These are phyloP conservation scores for Lipomyces starkeyi DNA, from an alignment of 805 yeast species.

Conservation along the genomic window DNA sequence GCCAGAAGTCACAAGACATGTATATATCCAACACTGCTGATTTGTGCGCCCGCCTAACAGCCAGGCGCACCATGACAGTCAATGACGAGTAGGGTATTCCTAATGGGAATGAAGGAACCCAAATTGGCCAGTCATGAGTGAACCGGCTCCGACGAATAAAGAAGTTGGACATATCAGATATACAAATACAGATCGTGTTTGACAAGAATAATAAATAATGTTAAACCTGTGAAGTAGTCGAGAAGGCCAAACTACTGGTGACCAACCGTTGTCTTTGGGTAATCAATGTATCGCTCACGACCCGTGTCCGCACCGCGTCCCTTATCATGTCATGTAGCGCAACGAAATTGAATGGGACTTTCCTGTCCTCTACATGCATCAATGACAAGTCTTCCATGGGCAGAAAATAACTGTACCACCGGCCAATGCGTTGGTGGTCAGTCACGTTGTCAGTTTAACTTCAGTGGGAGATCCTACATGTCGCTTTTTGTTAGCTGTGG, in stretches of 20 bases:
- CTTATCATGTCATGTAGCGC: neutral
- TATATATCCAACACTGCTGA: too few species aligned
- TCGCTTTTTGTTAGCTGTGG: neutral
- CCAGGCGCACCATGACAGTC: too few species aligned
- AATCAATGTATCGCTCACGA: neutral
- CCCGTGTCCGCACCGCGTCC: neutral
- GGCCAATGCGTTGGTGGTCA: slow-evolving; percentile 3
- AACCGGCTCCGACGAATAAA: too few species aligned
- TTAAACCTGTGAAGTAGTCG: too few species aligned
- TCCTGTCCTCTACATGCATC: slow-evolving; percentile 4
- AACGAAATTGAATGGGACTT: slow-evolving; percentile 1
- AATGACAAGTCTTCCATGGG: neutral
- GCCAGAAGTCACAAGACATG: too few species aligned
- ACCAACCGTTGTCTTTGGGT: neutral
- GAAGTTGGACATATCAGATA: too few species aligned
- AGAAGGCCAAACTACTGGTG: neutral
- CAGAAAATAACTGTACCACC: slow-evolving; percentile 1
- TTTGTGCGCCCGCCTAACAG: too few species aligned
- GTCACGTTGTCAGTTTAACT: neutral
- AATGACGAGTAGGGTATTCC: too few species aligned
- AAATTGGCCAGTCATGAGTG: too few species aligned
- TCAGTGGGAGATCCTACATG: neutral
- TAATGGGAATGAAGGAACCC: too few species aligned
- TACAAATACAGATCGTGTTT: too few species aligned
- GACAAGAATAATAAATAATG: too few species aligned